phyloP scores from a whole-genome alignment of 2,329 filamentous ascomycete species.

The Coleophoma cylindrospora region DNA sequence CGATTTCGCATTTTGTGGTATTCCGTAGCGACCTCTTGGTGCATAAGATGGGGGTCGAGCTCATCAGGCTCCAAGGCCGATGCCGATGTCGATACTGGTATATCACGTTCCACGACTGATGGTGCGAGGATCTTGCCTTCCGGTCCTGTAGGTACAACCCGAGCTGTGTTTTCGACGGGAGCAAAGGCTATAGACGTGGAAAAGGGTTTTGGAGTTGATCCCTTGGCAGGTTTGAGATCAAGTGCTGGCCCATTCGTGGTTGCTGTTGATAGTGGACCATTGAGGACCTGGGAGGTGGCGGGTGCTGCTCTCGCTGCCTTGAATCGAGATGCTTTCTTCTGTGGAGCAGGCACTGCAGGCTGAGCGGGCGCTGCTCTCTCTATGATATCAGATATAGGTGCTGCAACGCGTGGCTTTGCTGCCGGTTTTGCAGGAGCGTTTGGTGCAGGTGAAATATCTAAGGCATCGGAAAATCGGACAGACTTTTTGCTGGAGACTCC shows the following conservation, averaged over 20 bases:
- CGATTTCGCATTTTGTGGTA: slow-evolving; percentile 80
- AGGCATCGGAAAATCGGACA: slow-evolving; percentile 71
- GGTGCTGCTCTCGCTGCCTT: slow-evolving; percentile 28
- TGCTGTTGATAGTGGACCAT: slow-evolving; percentile 15
- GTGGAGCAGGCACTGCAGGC: slow-evolving; percentile 14
- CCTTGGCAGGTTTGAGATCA: slow-evolving; percentile 15
- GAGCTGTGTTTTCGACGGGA: slow-evolving; percentile 9
- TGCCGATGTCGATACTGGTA: slow-evolving; percentile 22
- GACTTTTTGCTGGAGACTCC: slow-evolving; percentile 47
- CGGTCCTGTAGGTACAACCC: slow-evolving; percentile 27
- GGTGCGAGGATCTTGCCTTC: slow-evolving; percentile 51
- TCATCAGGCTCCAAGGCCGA: slow-evolving; percentile 49
- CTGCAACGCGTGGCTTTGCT: slow-evolving; percentile 4
- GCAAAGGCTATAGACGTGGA: slow-evolving; percentile 20
- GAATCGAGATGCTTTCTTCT: slow-evolving; percentile 36
- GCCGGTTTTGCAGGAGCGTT: slow-evolving; percentile 19
- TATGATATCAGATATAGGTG: slow-evolving; percentile 44
- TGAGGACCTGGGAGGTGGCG: slow-evolving; percentile 6
- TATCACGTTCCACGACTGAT: slow-evolving; percentile 50
- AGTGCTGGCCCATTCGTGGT: slow-evolving; percentile 5
- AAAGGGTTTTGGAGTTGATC: slow-evolving; percentile 16
- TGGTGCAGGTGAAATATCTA: slow-evolving; percentile 61
- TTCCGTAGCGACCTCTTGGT: slow-evolving; percentile 74
- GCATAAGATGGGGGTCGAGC: slow-evolving; percentile 66
- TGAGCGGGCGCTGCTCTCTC: slow-evolving; percentile 21